These are phyloP conservation scores for Solanum aculeatissimum DNA, from an alignment of 305 asterid species.

Conservation along the genomic window DNA sequence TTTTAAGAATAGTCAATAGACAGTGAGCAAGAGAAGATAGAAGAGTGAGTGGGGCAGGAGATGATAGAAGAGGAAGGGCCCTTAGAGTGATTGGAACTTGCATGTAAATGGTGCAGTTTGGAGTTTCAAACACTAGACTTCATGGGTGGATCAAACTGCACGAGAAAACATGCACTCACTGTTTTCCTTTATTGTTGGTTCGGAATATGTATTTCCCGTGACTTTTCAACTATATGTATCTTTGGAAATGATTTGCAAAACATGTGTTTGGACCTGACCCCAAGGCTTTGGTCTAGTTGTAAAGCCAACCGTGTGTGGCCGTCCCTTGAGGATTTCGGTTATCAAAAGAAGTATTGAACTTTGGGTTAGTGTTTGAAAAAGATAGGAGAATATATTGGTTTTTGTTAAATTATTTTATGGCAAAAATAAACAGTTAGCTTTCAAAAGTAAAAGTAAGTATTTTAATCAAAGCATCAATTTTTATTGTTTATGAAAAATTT, in stretches of 20 bases:
- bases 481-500: background rate
- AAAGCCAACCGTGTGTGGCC: background rate
- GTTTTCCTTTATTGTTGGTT: background rate
- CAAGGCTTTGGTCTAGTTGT: background rate
- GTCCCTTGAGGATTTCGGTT: background rate
- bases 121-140: background rate
- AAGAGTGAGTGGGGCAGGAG: background rate
- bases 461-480: background rate
- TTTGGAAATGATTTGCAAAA: background rate
- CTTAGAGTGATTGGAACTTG: background rate
- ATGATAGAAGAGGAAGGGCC: background rate
- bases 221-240: background rate
- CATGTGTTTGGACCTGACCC: background rate
- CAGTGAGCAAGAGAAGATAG: background rate
- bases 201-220: background rate
- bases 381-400: background rate
- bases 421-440: background rate
- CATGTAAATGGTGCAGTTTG: background rate
- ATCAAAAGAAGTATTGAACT: background rate
- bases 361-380: background rate
- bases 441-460: background rate
- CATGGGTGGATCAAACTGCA: background rate
- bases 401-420: background rate
- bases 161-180: background rate
- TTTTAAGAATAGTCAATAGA: background rate